A percentile compares a stretch with the other conserved stretches of the same genome.
phyloP scores from a whole-genome alignment of 2,329 filamentous ascomycete species.

The Dothistroma pini region DNA sequence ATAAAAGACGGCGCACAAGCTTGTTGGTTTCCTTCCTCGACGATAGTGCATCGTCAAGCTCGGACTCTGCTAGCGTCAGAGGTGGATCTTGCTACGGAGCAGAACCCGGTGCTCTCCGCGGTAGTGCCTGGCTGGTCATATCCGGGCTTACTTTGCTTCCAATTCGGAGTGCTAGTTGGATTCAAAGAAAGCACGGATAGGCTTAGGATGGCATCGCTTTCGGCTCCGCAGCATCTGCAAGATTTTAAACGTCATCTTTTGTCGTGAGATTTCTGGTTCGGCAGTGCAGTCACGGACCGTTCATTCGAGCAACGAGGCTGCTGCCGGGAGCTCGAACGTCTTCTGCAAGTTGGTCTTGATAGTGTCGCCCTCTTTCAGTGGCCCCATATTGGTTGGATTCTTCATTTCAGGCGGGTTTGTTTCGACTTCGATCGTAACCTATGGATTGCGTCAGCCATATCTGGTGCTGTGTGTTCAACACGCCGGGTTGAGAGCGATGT shows the following conservation, averaged over 20 bases:
- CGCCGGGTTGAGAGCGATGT: constrained; percentile 27
- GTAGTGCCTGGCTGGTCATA: too few relatives aligned
- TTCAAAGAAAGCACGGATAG: too few relatives aligned
- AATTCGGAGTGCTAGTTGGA: too few relatives aligned
- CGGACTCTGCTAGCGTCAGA: background rate
- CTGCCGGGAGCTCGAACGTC: constrained; percentile 32
- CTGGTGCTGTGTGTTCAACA: background rate
- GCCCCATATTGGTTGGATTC: constrained; percentile 30
- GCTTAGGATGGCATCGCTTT: background rate
- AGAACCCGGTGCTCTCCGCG: background rate
- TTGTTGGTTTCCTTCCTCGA: background rate
- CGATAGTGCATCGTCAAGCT: background rate
- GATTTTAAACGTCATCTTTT: constrained; percentile 3
- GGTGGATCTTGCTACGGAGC: background rate
- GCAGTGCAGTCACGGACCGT: background rate
- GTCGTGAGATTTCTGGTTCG: background rate
- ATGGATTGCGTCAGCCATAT: constrained; percentile 11
- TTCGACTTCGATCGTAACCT: constrained; percentile 51
- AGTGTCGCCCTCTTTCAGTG: constrained; percentile 28
- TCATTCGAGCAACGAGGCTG: constrained; percentile 36
- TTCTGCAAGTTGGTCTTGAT: constrained; percentile 34
- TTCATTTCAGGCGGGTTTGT: constrained; percentile 44
- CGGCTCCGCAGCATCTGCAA: background rate
- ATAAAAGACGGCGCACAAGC: too few relatives aligned
- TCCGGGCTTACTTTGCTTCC: too few relatives aligned